Evolutionary conservation across 306 rosid species (phyloP).

Genomic region (Prunus campanulata): DNA sequence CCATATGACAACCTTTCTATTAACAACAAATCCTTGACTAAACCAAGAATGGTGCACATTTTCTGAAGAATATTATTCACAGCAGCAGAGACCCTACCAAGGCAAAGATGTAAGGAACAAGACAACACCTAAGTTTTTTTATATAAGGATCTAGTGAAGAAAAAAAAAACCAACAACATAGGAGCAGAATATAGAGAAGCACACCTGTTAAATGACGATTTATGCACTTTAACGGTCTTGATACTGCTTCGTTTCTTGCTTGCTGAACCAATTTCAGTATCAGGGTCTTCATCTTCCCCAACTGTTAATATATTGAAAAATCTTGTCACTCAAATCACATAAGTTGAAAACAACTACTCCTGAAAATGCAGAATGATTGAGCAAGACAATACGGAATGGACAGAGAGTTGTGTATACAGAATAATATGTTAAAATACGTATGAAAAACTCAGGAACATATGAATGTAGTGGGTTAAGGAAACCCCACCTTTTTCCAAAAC

Average conservation of each 20-base stretch:
- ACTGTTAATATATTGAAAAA: conserved; percentile 31
- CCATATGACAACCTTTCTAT: conserved; percentile 94
- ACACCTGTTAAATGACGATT: conserved; percentile 69
- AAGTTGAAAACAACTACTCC: neutral
- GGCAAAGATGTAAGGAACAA: conserved; percentile 21
- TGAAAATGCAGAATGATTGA: neutral
- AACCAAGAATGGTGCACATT: conserved; percentile 87
- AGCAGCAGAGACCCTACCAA: conserved; percentile 75
- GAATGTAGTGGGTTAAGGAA: neutral
- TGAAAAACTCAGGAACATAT: neutral
- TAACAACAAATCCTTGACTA: conserved; percentile 83
- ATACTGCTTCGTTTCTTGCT: conserved; percentile 76
- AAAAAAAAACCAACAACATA: conserved; percentile 14
- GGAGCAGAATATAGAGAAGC: conserved; percentile 23
- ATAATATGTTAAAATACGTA: neutral
- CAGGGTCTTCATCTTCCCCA: conserved; percentile 71
- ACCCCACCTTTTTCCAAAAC: neutral
- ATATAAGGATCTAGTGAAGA: conserved; percentile 5
- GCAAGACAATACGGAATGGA: neutral
- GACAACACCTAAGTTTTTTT: conserved; percentile 22
- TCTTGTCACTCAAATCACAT: neutral
- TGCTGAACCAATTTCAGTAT: conserved; percentile 74
- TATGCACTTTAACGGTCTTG: conserved; percentile 66
- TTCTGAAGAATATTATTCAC: conserved; percentile 90
- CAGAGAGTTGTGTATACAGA: neutral